Conservation (phyloP, 78 protist genomes). For the Dictyostelium brefeldianum region DNA sequence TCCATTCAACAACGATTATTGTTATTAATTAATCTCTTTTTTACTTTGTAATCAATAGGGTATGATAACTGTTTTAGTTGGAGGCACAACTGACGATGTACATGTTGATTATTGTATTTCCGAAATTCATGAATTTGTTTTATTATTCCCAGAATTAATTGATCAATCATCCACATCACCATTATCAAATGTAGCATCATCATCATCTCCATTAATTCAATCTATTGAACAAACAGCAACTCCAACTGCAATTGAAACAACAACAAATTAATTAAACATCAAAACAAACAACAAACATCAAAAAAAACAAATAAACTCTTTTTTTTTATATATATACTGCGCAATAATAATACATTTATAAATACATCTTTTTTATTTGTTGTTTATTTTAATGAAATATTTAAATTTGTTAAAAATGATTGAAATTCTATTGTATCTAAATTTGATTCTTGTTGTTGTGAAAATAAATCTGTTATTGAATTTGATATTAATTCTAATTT, state of each 20-base stretch:
- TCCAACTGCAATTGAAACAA: too few relatives aligned
- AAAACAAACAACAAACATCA: too few relatives aligned
- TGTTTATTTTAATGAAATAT: background rate
- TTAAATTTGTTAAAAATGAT: background rate
- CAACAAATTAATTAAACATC: too few relatives aligned
- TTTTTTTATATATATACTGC: too few relatives aligned
- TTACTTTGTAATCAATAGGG: too few relatives aligned
- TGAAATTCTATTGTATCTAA: background rate
- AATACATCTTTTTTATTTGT: background rate
- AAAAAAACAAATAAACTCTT: too few relatives aligned
- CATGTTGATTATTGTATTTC: conserved; percentile 47
- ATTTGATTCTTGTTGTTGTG: background rate
- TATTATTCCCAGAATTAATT: conserved; percentile 50
- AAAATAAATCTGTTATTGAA: conserved; percentile 2
- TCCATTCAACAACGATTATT: too few relatives aligned
- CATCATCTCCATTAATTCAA: too few relatives aligned
- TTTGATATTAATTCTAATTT: conserved; percentile 2
- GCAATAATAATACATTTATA: background rate
- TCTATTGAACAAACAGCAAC: too few relatives aligned
- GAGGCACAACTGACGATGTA: conserved; percentile 13
- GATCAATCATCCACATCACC: background rate
- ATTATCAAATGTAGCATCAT: too few relatives aligned
- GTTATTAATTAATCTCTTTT: too few relatives aligned
- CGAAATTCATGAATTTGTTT: conserved; percentile 57
- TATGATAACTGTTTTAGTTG: conserved; percentile 63